Evolutionary conservation across 2,329 filamentous ascomycete genomes (phyloP).

Genomic region (Penicillium oxalicum): DNA sequence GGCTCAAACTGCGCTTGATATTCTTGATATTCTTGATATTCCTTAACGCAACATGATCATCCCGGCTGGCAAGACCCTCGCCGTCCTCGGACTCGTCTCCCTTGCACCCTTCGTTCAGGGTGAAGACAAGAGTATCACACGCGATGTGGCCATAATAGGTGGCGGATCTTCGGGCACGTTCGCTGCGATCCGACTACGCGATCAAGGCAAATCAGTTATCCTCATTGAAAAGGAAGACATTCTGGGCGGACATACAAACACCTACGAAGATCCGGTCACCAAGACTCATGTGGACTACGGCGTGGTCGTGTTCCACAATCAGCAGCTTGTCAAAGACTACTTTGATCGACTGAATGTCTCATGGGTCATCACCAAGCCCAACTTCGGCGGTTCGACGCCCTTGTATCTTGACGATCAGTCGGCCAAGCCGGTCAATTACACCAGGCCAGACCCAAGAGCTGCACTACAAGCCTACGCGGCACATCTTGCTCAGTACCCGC

Average conservation of each 20-base stretch:
- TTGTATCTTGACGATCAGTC: constrained; percentile 19
- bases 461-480: constrained; percentile 21
- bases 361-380: background rate
- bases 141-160: constrained; percentile 14
- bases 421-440: constrained; percentile 17
- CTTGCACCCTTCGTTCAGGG: constrained; percentile 10
- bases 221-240: constrained; percentile 32
- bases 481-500: constrained; percentile 21
- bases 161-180: constrained; percentile 11
- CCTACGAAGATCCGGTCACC: constrained; percentile 24
- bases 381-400: constrained; percentile 10
- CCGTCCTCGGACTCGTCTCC: background rate
- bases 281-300: constrained; percentile 29
- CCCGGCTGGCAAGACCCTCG: background rate
- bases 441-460: constrained; percentile 1
- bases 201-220: constrained; percentile 27
- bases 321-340: constrained; percentile 27
- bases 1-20: no score
- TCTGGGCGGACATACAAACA: constrained; percentile 33
- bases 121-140: constrained; percentile 11
- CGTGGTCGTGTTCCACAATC: constrained; percentile 27
- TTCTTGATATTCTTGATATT: background rate
- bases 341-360: constrained; percentile 26
- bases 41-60: background rate
- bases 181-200: constrained; percentile 18